These are phyloP conservation scores for Euphorbia lathyris DNA, from an alignment of 345 rosid species.

Conservation along the genomic window DNA sequence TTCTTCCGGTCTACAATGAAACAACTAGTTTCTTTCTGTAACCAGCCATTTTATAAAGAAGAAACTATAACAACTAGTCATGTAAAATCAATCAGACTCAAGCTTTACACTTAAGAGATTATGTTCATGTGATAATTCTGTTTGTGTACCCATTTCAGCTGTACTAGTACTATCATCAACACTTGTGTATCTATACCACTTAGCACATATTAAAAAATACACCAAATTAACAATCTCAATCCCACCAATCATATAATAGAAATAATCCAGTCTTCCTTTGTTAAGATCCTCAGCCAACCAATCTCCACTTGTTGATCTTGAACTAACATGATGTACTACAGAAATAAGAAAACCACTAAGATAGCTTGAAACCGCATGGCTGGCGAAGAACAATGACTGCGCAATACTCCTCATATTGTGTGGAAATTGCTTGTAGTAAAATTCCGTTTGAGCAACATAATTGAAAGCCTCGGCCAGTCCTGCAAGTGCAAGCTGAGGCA, in stretches of 20 bases:
- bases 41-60: no score
- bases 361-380: not conserved
- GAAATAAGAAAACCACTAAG: not conserved
- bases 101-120: no score
- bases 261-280: slow-evolving; percentile 24
- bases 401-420: slow-evolving; percentile 26
- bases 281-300: slow-evolving; percentile 28
- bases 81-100: no score
- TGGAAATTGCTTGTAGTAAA: slow-evolving; percentile 28
- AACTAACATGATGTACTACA: not conserved
- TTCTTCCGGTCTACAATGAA: no score
- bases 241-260: slow-evolving; percentile 17
- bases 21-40: no score
- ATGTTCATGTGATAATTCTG: no score
- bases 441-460: slow-evolving; percentile 18
- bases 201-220: slow-evolving; percentile 7
- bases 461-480: slow-evolving; percentile 23
- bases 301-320: slow-evolving; percentile 7
- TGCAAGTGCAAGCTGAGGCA: slow-evolving; percentile 23
- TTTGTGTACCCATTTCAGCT: no score
- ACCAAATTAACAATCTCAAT: not conserved
- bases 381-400: not conserved
- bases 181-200: slow-evolving; percentile 11
- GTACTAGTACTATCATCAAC: not conserved
- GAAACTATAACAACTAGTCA: no score